Evolutionary conservation across 176 grass and related monocot genomes (phyloP).

Genomic region (Avena atlantica): DNA sequence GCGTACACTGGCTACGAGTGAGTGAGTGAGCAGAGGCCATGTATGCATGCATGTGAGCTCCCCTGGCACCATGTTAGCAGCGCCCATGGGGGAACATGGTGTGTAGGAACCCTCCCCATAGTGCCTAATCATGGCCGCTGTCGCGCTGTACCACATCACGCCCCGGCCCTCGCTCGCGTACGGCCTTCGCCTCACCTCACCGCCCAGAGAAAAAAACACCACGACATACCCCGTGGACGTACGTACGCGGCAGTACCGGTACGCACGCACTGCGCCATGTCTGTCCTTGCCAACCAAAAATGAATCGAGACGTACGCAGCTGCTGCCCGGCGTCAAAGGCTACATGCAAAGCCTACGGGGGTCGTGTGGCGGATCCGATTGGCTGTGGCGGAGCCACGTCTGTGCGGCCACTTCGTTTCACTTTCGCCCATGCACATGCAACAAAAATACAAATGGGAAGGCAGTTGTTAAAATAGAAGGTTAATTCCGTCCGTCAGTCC

Average conservation of each 20-base stretch:
- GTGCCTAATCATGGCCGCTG: constrained; percentile 15
- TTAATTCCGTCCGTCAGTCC: too few species aligned
- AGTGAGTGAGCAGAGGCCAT: too few species aligned
- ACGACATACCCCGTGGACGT: not conserved
- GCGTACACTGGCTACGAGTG: not conserved
- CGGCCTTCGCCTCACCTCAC: not conserved
- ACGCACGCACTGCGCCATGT: not conserved
- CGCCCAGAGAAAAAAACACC: not conserved
- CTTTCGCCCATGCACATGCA: not conserved
- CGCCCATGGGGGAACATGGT: constrained; percentile 26
- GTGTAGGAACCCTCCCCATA: not conserved
- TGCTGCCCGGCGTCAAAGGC: not conserved
- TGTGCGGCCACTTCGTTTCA: not conserved
- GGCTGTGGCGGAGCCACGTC: not conserved
- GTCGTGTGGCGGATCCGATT: not conserved
- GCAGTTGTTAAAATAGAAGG: too few species aligned
- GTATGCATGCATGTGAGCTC: not conserved
- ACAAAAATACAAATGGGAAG: too few species aligned
- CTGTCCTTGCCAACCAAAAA: not conserved
- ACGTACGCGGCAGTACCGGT: not conserved
- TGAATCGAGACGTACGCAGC: not conserved
- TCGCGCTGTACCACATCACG: not conserved
- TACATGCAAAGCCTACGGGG: not conserved
- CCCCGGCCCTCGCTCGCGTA: not conserved
- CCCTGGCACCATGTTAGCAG: constrained; percentile 23